Evolutionary conservation across 1,284 basidiomycete species (phyloP).

Genomic region (Cutaneotrichosporon spelunceum): DNA sequence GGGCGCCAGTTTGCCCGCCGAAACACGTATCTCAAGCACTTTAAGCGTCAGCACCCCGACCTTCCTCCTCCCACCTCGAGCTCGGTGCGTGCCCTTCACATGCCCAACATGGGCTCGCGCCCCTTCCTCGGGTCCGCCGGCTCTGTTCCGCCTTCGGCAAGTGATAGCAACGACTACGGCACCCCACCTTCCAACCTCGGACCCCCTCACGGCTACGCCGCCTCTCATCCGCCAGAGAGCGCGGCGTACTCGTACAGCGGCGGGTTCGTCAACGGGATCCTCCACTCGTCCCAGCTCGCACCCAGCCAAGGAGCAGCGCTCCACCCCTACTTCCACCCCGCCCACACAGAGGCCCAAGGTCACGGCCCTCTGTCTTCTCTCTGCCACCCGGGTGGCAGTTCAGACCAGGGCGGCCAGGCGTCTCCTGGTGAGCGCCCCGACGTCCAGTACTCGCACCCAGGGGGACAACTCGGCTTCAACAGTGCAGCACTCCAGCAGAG

Average conservation of each 20-base stretch:
- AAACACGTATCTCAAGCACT: conserved; percentile 48
- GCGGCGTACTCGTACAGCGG: conserved; percentile 37
- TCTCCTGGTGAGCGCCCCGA: conserved; percentile 11
- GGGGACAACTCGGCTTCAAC: conserved; percentile 11
- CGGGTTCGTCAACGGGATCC: conserved; percentile 30
- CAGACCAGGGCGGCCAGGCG: conserved; percentile 7
- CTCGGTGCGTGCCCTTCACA: conserved; percentile 24
- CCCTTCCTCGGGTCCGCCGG: conserved; percentile 20
- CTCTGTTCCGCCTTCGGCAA: conserved; percentile 16
- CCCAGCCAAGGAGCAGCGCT: conserved; percentile 4
- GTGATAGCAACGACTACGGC: conserved; percentile 29
- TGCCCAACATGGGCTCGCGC: conserved; percentile 14
- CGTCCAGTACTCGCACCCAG: conserved; percentile 7
- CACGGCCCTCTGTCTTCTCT: conserved; percentile 8
- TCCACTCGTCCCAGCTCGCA: conserved; percentile 22
- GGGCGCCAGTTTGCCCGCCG: conserved; percentile 42
- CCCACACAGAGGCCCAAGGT: conserved; percentile 14
- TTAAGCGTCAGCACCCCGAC: conserved; percentile 41
- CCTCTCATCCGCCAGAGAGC: conserved; percentile 42
- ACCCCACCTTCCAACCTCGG: conserved; percentile 20
- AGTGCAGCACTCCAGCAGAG: conserved; percentile 7
- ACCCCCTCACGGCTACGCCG: conserved; percentile 39
- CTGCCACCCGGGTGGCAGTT: conserved; percentile 5
- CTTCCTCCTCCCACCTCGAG: conserved; percentile 36
- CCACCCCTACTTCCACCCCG: conserved; percentile 22